Base-by-base conservation (phyloP, 2,329 filamentous ascomycete genomes). In the Chrysoporthe puriensis region DNA sequence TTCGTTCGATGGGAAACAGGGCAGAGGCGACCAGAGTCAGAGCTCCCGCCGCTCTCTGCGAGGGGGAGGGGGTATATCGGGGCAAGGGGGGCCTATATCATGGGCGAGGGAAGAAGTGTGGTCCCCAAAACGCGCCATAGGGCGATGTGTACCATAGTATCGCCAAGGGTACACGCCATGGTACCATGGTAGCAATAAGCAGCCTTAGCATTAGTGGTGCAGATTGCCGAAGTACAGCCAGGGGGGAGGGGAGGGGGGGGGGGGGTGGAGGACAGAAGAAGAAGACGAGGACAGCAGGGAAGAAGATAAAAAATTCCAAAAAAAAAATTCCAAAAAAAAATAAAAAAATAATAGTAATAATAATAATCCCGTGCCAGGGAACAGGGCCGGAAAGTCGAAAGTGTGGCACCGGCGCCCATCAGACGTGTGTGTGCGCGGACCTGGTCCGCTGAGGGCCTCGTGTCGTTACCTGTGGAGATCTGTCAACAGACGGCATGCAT, bases 1-100 rank as follows among this genome's bases (percentile, higher is more conserved):
- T 60, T 48, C 57, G 26, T 26, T 69, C 36, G 61, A 63, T 62
- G 60, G 26, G 67, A 70, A 67, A 68, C 67, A 70, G 63, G 69
- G 69, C 64, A 67, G 66, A 66, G 66, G 64, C 61, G 64, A 64
- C 58, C 57, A 62, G 64, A 70, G 58, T 46, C 66, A 63, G 61
- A 68, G 59, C 62, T 70, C 61, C 66, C 62, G 66, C 62, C 46
- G 70, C 67, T 73, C 67, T 73, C 64, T 71, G 64, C 62, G 70
- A 64, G 72, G 71, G 73, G 70, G 63, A 72, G 72, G 73, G 69
- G 70, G 74, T 75, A 58, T 74, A 74, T 74, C 66, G 66, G 67
- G 65, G 72, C 66, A 72, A 64, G 70, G 75, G 73, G 72, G 66
- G 48, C 58, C 72, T 77, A 77, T 77, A 77, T 69, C 71, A 73